Evolutionary conservation across 331 rosid genomes (phyloP).

Genomic region (Quercus tomentella): DNA sequence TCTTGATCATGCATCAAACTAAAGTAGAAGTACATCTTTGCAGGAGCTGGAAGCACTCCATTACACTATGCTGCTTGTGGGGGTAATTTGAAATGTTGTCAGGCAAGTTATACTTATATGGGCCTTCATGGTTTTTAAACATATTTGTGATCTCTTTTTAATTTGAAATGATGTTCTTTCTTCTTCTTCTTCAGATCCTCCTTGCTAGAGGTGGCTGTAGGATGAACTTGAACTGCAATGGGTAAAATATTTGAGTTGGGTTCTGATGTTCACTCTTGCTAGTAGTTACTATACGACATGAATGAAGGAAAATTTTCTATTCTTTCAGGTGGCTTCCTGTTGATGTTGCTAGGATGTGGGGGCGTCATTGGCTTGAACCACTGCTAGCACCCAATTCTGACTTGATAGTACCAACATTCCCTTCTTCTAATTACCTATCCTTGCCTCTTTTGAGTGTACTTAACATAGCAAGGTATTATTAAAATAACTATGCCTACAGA

Average conservation of each 20-base stretch:
- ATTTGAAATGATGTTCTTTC: conserved; percentile 11
- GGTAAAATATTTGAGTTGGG: conserved; percentile 41
- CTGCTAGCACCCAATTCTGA: conserved; percentile 72
- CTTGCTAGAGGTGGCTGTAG: conserved; percentile 89
- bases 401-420: conserved; percentile 48
- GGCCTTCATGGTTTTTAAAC: neutral
- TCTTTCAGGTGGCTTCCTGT: conserved; percentile 87
- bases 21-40: conserved; percentile 16
- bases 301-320: conserved; percentile 4
- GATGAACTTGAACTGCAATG: conserved; percentile 84
- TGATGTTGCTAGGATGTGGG: conserved; percentile 97
- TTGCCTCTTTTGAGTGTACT: conserved; percentile 92
- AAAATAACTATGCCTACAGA: conserved; percentile 10
- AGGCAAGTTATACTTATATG: conserved; percentile 56
- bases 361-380: conserved; percentile 96
- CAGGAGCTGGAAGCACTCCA: conserved; percentile 96
- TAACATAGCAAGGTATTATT: conserved; percentile 85
- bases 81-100: conserved; percentile 94
- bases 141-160: conserved; percentile 17
- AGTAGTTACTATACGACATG: conserved; percentile 6
- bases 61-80: conserved; percentile 99
- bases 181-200: conserved; percentile 55
- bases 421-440: conserved; percentile 68
- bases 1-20: conserved; percentile 14
- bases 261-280: neutral